These are phyloP conservation scores for Solanum lycopersicoides DNA, from an alignment of 257 asterid genomes.

Conservation along the genomic window DNA sequence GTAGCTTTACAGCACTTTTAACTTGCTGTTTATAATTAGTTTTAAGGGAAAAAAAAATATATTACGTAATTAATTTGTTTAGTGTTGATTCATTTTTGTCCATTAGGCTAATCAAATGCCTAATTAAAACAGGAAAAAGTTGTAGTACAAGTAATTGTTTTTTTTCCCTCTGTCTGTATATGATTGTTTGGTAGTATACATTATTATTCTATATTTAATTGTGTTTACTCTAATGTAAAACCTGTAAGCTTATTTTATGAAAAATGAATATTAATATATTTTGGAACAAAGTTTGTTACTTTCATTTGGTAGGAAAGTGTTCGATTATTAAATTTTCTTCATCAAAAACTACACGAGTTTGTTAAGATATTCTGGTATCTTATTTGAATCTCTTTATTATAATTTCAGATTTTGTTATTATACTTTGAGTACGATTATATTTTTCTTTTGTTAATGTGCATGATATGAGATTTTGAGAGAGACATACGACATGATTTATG, in stretches of 20 bases:
- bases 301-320: background rate
- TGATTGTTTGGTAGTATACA: background rate
- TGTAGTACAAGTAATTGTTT: background rate
- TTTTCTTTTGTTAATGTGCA: background rate
- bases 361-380: background rate
- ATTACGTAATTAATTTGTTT: background rate
- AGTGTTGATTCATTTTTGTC: background rate
- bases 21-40: background rate
- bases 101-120: background rate
- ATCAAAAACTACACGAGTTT: background rate
- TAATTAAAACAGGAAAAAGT: background rate
- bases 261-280: background rate
- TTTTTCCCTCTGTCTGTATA: background rate
- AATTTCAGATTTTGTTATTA: background rate
- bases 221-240: background rate
- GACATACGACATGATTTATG: background rate
- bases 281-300: background rate
- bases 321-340: background rate
- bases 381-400: background rate
- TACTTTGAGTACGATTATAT: accelerated
- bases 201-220: background rate
- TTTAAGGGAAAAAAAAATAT: background rate
- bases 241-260: background rate
- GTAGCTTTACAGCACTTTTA: background rate
- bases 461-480: background rate